Conservation (phyloP, 2,329 filamentous ascomycete species). For the Ophiostoma angusticollis region DNA sequence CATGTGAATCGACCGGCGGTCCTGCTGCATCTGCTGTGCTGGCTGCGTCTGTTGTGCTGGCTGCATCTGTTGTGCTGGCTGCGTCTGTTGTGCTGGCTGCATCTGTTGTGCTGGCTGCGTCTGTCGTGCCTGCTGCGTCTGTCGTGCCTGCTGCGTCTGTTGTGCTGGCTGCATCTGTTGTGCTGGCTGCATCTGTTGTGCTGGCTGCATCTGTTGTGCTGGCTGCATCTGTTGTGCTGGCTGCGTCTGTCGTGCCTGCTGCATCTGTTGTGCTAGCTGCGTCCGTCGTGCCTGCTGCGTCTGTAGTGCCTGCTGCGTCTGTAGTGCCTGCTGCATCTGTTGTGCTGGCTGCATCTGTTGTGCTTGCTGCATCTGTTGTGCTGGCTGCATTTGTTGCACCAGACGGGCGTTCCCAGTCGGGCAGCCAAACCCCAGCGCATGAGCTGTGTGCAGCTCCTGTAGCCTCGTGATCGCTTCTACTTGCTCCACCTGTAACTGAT, state of each 20-base stretch:
- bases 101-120: neutral
- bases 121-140: neutral
- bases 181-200: neutral
- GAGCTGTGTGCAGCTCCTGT: no score
- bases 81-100: neutral
- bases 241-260: neutral
- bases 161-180: neutral
- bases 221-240: neutral
- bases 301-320: neutral
- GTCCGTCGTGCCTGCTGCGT: neutral
- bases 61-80: neutral
- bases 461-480: no score
- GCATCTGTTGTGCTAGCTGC: neutral
- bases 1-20: no score
- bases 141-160: neutral
- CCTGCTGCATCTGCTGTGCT: neutral
- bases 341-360: neutral
- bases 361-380: neutral
- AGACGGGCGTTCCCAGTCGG: no score
- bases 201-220: neutral
- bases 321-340: conserved; percentile 1
- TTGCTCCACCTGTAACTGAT: no score
- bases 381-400: neutral
- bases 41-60: neutral
- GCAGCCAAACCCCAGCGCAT: no score